Evolutionary conservation across 2,329 filamentous ascomycete genomes (phyloP), one percentile per base, ranked within the genome.

Genomic region (Alternaria metachromatica): DNA sequence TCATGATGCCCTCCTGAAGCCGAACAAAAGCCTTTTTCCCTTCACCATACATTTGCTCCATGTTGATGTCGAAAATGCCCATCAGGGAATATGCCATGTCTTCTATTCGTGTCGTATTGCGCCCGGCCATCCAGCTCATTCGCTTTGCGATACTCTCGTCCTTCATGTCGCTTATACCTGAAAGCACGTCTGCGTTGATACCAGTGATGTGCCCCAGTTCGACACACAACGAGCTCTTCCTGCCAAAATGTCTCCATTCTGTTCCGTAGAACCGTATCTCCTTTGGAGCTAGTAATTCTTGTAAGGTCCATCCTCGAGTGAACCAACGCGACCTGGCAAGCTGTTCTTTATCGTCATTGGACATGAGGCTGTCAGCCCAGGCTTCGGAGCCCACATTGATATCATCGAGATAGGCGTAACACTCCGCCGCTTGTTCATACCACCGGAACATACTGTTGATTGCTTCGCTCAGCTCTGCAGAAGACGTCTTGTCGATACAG

Each of bases 41-140:
- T 61, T 76, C 77, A 8, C 76, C 76, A 54, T 79, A 79, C 2
- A 74, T 25, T 11, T 72, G 59, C 6, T 70, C 60, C 68, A 79
- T 76, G 37, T 72, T 66, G 13, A 79, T 60, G 7, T 45, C 55
- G 13, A 57, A 57, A 6, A 57, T 57, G 3, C 55, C 55, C 20
- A 57, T 15, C 1, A 57, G 28, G 9, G 20, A 57, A 13, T 49
- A 57, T 2, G 44, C 44, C 44, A 57, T 18, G 5, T 57, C 55
- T 21, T 57, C 55, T 23, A 20, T 5, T 48, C 55, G 9, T 37
- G 55, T 57, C 4, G 55, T 57, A 0, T 4, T 23, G 26, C 55
- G 55, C 2, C 12, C 4, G 1, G 43, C 20, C 44, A 57, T 57
- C 55, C 55, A 57, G 6, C 55, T 57, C 55, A 57, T 49, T 8